phyloP scores from a whole-genome alignment of 2,329 filamentous ascomycete species.

The Arthrobotrys sinensis region DNA sequence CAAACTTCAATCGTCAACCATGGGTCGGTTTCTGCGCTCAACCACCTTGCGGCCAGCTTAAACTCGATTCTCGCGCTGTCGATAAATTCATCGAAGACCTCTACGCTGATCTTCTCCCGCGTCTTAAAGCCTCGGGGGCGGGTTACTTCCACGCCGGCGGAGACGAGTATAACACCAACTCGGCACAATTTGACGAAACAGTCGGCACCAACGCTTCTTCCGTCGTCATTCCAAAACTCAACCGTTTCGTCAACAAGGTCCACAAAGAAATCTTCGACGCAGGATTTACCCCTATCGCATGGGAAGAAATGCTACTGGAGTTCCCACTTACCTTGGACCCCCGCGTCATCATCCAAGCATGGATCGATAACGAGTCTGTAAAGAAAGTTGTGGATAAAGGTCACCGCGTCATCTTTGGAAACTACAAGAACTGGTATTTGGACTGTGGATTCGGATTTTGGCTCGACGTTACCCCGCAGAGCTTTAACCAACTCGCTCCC shows the following conservation, averaged over 20 bases:
- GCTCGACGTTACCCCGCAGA: conserved; percentile 77
- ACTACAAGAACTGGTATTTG: conserved; percentile 86
- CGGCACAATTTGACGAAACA: conserved; percentile 80
- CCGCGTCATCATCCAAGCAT: conserved; percentile 83
- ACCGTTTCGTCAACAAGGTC: conserved; percentile 81
- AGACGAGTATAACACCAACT: conserved; percentile 85
- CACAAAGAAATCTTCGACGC: conserved; percentile 76
- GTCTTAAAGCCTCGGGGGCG: conserved; percentile 76
- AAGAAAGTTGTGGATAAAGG: conserved; percentile 75
- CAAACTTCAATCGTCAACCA: conserved; percentile 44
- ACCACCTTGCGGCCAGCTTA: conserved; percentile 77
- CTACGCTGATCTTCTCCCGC: conserved; percentile 82
- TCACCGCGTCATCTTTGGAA: conserved; percentile 80
- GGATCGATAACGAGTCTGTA: conserved; percentile 78
- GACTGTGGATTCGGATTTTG: conserved; percentile 87
- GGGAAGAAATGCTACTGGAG: conserved; percentile 86
- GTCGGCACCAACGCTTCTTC: conserved; percentile 77
- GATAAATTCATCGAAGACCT: conserved; percentile 80
- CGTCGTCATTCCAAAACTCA: conserved; percentile 81
- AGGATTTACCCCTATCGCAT: conserved; percentile 82
- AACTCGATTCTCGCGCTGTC: conserved; percentile 80
- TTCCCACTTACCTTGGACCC: conserved; percentile 82
- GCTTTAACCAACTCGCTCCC: conserved; percentile 76
- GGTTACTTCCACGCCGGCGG: conserved; percentile 88
- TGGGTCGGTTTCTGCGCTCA: conserved; percentile 51